phyloP scores from a whole-genome alignment of 2,329 filamentous ascomycete species.

The Penicillium sp. region DNA sequence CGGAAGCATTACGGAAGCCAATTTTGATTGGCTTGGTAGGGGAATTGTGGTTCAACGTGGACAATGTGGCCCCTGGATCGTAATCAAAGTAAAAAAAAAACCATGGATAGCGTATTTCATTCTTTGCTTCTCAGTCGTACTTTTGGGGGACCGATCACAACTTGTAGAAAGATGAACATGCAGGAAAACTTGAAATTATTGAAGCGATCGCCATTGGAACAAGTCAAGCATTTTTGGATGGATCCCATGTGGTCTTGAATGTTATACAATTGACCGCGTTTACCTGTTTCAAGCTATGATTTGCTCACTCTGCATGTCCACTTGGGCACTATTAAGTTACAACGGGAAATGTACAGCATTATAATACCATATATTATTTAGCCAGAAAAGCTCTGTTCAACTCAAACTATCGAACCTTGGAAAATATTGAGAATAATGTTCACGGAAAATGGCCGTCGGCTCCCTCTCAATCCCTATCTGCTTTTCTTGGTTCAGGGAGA shows the following conservation, averaged over 20 bases:
- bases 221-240: neutral
- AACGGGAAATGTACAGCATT: too few species aligned
- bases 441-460: neutral
- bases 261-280: neutral
- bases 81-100: neutral
- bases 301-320: too few species aligned
- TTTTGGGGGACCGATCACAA: too few species aligned
- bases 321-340: too few species aligned
- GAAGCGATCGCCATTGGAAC: neutral
- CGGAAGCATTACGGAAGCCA: neutral
- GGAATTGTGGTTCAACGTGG: neutral
- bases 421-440: neutral
- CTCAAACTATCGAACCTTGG: neutral
- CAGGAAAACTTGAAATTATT: neutral
- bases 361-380: too few species aligned
- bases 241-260: neutral
- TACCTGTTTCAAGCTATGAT: neutral
- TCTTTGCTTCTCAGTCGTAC: too few species aligned
- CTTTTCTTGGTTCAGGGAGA: neutral
- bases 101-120: neutral
- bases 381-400: too few species aligned
- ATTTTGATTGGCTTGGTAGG: neutral
- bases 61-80: neutral
- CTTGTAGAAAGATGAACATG: neutral
- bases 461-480: neutral